phyloP scores from a whole-genome alignment of 345 rosid genomes.

The Durio zibethinus region DNA sequence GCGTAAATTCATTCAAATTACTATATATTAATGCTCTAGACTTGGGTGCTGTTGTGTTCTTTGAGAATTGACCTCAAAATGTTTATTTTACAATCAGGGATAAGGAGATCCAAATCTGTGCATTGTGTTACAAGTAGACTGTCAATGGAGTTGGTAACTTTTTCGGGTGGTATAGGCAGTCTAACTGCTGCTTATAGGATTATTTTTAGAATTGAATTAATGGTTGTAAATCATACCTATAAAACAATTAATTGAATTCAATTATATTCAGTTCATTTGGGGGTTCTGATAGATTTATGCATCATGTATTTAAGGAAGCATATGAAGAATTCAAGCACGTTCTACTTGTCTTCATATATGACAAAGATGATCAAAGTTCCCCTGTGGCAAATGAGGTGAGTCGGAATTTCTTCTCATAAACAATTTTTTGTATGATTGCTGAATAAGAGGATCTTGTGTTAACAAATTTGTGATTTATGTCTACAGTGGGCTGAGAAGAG shows the following conservation, averaged over 20 bases:
- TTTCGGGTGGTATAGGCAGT: neutral
- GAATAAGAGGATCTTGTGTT: neutral
- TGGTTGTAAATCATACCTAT: neutral
- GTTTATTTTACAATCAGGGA: neutral
- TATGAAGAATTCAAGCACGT: constrained; percentile 97
- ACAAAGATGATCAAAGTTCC: constrained; percentile 70
- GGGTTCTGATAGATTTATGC: constrained; percentile 31
- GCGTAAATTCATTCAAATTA: neutral
- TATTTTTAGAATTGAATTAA: neutral
- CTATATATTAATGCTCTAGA: neutral
- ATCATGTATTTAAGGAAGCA: constrained; percentile 81
- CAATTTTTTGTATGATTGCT: neutral
- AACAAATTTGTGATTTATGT: constrained; percentile 12
- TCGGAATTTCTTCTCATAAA: neutral
- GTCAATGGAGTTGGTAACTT: neutral
- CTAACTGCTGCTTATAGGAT: neutral
- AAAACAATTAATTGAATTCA: neutral
- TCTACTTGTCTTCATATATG: constrained; percentile 85
- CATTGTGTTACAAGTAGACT: neutral
- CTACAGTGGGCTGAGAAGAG: constrained; percentile 88
- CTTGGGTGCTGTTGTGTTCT: neutral
- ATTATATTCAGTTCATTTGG: neutral
- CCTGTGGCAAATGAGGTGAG: constrained; percentile 88
- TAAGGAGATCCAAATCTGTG: neutral
- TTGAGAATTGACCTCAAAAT: neutral